Percentiles rank a stretch among this genome's conserved stretches.
These are phyloP conservation scores for Agroathelia rolfsii DNA, from an alignment of 1,284 basidiomycete species.

Conservation along the genomic window DNA sequence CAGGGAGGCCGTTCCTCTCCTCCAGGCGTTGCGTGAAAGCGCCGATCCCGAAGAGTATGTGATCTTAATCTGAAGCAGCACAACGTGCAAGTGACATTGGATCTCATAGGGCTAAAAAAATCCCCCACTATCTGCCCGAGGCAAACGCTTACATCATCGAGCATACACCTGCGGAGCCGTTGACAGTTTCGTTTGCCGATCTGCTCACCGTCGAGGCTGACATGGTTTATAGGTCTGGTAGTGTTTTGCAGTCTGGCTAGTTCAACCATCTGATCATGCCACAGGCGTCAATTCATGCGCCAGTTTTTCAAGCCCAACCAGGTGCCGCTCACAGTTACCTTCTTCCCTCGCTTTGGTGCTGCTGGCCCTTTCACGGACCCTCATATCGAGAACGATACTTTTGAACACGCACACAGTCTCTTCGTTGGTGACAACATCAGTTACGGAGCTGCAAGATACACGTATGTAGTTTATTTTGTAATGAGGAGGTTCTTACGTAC, in stretches of 20 bases:
- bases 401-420: constrained; percentile 80
- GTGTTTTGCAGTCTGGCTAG: constrained; percentile 6
- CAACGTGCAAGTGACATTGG: too few species aligned
- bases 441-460: constrained; percentile 95
- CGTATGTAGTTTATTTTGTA: too few species aligned
- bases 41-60: too few species aligned
- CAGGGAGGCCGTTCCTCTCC: too few species aligned
- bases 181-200: constrained; percentile 79
- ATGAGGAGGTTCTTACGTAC: constrained; percentile 5
- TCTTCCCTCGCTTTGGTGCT: constrained; percentile 89
- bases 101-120: too few species aligned
- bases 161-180: constrained; percentile 92
- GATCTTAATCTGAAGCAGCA: too few species aligned
- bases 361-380: constrained; percentile 91
- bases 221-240: constrained; percentile 79
- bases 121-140: too few species aligned
- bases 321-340: constrained; percentile 87
- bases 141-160: constrained; percentile 99
- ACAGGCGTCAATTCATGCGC: constrained; percentile 79
- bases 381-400: constrained; percentile 62
- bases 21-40: too few species aligned
- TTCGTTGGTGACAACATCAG: constrained; percentile 96
- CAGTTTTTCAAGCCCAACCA: constrained; percentile 81
- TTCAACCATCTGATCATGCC: constrained; percentile 9
- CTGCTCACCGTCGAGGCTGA: constrained; percentile 86